Percentiles rank a stretch among this genome's conserved stretches.
These are phyloP conservation scores for Leccinum ochraceum DNA, from an alignment of 768 basidiomycete species.

Conservation along the genomic window DNA sequence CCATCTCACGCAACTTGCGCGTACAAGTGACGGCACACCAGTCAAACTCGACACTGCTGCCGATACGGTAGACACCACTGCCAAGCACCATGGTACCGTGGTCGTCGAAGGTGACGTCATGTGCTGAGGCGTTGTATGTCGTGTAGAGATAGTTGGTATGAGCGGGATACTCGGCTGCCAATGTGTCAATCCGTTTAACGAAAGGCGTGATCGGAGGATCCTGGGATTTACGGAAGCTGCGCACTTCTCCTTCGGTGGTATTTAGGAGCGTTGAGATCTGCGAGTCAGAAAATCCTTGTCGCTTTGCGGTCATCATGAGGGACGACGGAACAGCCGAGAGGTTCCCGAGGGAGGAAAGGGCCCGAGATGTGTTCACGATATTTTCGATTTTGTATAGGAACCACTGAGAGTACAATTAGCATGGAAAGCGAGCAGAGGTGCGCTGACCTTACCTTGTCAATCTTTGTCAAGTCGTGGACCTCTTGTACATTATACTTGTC, in stretches of 20 bases:
- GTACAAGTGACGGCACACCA: slow-evolving; percentile 99
- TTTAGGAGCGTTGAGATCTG: slow-evolving; percentile 86
- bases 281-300: slow-evolving; percentile 91
- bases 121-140: slow-evolving; percentile 95
- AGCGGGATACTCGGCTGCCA: slow-evolving; percentile 98
- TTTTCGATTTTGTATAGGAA: slow-evolving; percentile 99
- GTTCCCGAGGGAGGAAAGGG: slow-evolving; percentile 68
- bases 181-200: slow-evolving; percentile 98
- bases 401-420: slow-evolving; percentile 56
- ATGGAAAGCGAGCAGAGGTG: background rate
- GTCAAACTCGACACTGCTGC: slow-evolving; percentile 98
- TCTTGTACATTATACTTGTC: slow-evolving; percentile 87
- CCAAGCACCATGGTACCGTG: slow-evolving; percentile 99
- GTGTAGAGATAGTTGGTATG: slow-evolving; percentile 99
- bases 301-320: slow-evolving; percentile 85
- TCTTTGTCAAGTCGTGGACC: slow-evolving; percentile 94
- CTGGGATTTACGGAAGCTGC: slow-evolving; percentile 81
- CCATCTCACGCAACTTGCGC: slow-evolving; percentile 87
- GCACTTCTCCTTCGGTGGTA: slow-evolving; percentile 74
- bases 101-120: slow-evolving; percentile 94
- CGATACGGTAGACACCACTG: slow-evolving; percentile 97
- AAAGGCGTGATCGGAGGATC: slow-evolving; percentile 80
- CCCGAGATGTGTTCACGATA: slow-evolving; percentile 86
- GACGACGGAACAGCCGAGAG: slow-evolving; percentile 70
- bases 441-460: slow-evolving; percentile 71